Percentiles rank a stretch among this genome's conserved stretches.
Evolutionary conservation across 176 grass and related monocot species (phyloP).

Genomic region (Carex myosuroides): DNA sequence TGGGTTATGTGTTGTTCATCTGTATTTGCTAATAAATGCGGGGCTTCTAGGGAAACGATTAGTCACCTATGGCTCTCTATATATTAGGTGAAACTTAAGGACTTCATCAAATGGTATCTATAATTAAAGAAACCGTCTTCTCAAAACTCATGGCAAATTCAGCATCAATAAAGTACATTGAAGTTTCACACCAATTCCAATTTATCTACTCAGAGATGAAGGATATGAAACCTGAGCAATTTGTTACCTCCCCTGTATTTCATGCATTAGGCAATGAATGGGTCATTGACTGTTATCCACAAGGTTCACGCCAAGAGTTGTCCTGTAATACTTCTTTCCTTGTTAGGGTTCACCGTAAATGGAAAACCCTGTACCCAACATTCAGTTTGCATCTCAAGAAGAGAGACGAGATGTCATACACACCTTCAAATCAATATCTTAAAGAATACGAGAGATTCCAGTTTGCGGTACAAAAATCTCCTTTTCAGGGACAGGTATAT

Average conservation of each 20-base stretch:
- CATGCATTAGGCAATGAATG: not conserved
- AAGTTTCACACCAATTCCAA: not conserved
- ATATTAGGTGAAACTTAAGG: too few relatives aligned
- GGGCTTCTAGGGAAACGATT: too few relatives aligned
- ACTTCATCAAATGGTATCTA: too few relatives aligned
- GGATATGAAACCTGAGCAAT: not conserved
- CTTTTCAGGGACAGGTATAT: not conserved
- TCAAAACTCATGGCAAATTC: not conserved
- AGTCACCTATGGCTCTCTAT: not conserved
- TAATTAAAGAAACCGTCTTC: not conserved
- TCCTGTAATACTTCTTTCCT: not conserved
- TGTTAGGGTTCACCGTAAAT: not conserved
- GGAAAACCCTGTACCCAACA: not conserved
- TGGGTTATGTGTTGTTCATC: too few relatives aligned
- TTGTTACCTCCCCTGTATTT: slow-evolving; percentile 2
- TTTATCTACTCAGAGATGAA: not conserved
- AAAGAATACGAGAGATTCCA: too few relatives aligned
- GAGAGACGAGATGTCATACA: too few relatives aligned
- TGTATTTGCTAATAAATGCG: too few relatives aligned
- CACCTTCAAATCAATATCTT: too few relatives aligned
- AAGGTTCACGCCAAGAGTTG: not conserved
- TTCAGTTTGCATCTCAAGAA: not conserved
- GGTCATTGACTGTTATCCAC: not conserved
- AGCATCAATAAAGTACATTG: not conserved
- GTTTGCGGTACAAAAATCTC: too few relatives aligned